Base-by-base conservation (phyloP, 2,329 filamentous ascomycete genomes). In the Lecanosticta acicola region DNA sequence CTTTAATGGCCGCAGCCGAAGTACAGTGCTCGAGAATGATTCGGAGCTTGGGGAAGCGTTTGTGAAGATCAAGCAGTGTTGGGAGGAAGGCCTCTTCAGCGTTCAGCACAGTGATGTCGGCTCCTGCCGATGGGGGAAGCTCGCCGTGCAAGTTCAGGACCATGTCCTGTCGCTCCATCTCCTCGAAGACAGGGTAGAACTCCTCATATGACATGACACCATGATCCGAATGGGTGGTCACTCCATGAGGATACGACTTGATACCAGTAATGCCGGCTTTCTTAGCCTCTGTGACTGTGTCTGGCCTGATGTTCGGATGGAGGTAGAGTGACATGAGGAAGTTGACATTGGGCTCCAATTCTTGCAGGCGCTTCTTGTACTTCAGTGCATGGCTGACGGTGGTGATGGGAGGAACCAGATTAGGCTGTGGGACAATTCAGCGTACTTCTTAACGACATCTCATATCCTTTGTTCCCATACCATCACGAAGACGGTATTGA, bases 131-230 rank as follows among this genome's bases (percentile, higher is more conserved):
- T 1, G 75, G 75, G 0, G 81, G 83, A n/a, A 84, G 80, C 69
- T 96, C 91, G 55, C 90, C 91, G 65, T 97, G 90, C n/a, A 97
- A 73, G 69, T 96, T 96, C 34, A 94, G 76, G n/a, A 94, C 78
- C 63, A 95, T 74, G 55, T 83, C 81, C 55, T 89, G 80, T 49
- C 82, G 71, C 64, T 95, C 85, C 90, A 97, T 96, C 54, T 87
- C 85, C n/a, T 76, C 78, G 62, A 97, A 94, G 11, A 91, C 85
- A 4, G 81, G 79, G 62, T 85, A 85, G 69, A 87, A 91, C 24
- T 75, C 69, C 49, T 81, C 79, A 59, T 87, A 80, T 46, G 80
- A 78, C 13, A 84, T 71, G 18, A 90, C 85, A 10, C 86, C 87
- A 19, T 78, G 79, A 29, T 73, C 72, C 3, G 77, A 81, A 60